Percentiles rank a stretch among this genome's conserved stretches.
These are phyloP conservation scores for Penicillium canariense DNA, from an alignment of 495 filamentous ascomycete genomes.

Conservation along the genomic window DNA sequence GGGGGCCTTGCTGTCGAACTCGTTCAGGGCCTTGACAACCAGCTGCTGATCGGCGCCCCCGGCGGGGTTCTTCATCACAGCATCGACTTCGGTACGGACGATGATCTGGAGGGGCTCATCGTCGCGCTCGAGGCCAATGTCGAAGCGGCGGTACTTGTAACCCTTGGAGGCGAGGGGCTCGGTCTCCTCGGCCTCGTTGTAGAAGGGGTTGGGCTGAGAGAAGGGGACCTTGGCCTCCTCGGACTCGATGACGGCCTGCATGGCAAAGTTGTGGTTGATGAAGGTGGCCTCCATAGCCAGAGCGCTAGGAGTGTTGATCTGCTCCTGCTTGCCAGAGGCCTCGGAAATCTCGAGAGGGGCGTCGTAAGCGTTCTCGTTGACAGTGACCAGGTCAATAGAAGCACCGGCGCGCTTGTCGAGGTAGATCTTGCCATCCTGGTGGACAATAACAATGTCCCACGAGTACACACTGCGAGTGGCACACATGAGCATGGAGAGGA, in stretches of 20 bases:
- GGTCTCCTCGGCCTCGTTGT: constrained; percentile 87
- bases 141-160: constrained; percentile 97
- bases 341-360: constrained; percentile 88
- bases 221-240: constrained; percentile 75
- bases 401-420: constrained; percentile 96
- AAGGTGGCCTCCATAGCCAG: constrained; percentile 95
- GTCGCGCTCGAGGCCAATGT: constrained; percentile 84
- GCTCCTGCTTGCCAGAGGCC: constrained; percentile 76
- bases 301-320: constrained; percentile 85
- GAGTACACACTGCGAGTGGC: constrained; percentile 91
- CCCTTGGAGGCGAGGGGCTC: constrained; percentile 92
- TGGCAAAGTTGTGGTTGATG: constrained; percentile 98
- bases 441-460: constrained; percentile 92
- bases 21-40: constrained; percentile 93
- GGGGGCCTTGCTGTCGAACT: constrained; percentile 97
- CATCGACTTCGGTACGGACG: constrained; percentile 95
- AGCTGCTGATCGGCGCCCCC: constrained; percentile 85
- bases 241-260: constrained; percentile 86
- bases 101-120: constrained; percentile 90
- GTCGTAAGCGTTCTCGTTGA: constrained; percentile 98
- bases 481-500: constrained; percentile 99
- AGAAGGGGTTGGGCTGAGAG: constrained; percentile 91
- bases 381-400: constrained; percentile 92
- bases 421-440: constrained; percentile 92
- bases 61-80: constrained; percentile 88